Evolutionary conservation across 371 early-diverging fungal species (phyloP).

Genomic region (Capillidium heterosporum): DNA sequence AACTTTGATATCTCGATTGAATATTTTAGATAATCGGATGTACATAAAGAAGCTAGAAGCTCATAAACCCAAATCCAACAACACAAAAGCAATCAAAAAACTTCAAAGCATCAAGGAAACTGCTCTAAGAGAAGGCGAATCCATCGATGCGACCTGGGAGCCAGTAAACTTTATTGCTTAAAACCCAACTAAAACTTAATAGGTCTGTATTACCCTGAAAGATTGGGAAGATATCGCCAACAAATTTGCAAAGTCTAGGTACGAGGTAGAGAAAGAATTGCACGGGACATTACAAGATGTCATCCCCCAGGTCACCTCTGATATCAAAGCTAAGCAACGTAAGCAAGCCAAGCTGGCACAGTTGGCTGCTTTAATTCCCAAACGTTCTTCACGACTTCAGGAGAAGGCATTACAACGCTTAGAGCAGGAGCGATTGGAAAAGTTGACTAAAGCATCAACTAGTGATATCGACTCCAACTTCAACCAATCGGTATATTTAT

Average conservation of each 20-base stretch:
- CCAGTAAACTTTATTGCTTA: background rate
- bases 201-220: constrained; percentile 4
- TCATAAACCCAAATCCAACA: background rate
- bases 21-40: constrained; percentile 2
- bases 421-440: background rate
- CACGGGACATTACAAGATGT: constrained; percentile 4
- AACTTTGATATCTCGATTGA: background rate
- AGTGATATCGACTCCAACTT: background rate
- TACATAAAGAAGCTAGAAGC: background rate
- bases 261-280: constrained; percentile 3
- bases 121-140: background rate
- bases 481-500: background rate
- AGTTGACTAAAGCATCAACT: background rate
- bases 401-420: background rate
- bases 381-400: constrained; percentile 2
- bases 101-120: background rate
- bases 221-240: constrained; percentile 4
- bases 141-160: background rate
- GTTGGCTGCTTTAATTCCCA: background rate
- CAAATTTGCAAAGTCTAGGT: background rate
- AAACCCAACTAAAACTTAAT: background rate
- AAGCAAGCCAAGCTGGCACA: background rate
- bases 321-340: background rate
- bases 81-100: background rate
- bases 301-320: background rate